Evolutionary conservation across 805 yeast species (phyloP).

Genomic region (Ogataea trehaloabstinens): DNA sequence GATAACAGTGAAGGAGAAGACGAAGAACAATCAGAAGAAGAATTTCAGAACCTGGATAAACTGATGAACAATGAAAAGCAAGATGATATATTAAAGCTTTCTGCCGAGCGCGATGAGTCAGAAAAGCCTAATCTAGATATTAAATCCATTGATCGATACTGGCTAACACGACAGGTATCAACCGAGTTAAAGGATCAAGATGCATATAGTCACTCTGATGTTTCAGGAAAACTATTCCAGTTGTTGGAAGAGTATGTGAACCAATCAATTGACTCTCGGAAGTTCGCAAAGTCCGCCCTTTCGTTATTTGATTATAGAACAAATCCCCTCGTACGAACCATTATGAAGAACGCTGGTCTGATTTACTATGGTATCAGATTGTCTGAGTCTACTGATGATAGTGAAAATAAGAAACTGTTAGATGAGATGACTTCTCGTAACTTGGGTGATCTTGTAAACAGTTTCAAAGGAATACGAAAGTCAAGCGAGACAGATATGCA

Average conservation of each 20-base stretch:
- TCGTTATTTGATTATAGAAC: constrained; percentile 52
- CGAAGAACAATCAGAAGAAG: constrained; percentile 30
- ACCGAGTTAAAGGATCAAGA: constrained; percentile 33
- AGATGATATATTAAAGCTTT: constrained; percentile 17
- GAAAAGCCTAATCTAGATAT: constrained; percentile 13
- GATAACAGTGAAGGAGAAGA: constrained; percentile 27
- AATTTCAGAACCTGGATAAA: constrained; percentile 26
- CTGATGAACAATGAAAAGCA: constrained; percentile 20
- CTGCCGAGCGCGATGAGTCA: constrained; percentile 12
- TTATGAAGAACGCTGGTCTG: constrained; percentile 43
- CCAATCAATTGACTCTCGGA: constrained; percentile 35
- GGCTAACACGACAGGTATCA: constrained; percentile 53
- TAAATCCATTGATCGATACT: constrained; percentile 36
- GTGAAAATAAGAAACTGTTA: constrained; percentile 37
- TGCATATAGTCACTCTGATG: constrained; percentile 34
- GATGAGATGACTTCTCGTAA: constrained; percentile 45
- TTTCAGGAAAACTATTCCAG: constrained; percentile 39
- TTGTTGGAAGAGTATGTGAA: constrained; percentile 35
- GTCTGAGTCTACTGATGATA: constrained; percentile 17
- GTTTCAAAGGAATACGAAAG: constrained; percentile 33
- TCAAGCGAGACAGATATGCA: constrained; percentile 5
- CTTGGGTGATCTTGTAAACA: constrained; percentile 39
- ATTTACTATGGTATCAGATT: constrained; percentile 31
- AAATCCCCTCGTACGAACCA: constrained; percentile 44
- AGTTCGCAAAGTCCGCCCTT: constrained; percentile 53